Evolutionary conservation across 192 early-diverging fungal species (phyloP), one percentile per base, ranked within the genome.

Genomic region (Gamsiella multidivaricata): DNA sequence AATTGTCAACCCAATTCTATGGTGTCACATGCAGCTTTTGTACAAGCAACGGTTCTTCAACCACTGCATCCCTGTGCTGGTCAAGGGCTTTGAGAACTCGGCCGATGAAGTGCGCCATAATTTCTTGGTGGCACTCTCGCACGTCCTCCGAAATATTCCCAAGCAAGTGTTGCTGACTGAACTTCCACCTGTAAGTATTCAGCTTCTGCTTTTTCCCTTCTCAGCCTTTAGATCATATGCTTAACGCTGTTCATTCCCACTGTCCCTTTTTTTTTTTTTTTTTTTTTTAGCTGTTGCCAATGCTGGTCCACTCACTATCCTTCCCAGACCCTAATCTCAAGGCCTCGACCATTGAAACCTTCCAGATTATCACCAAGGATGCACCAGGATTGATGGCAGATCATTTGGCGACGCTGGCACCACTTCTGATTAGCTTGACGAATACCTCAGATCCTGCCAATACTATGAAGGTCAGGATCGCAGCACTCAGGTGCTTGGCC

Each of bases 41-140:
- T 91, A 91, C 69, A 93, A 94, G 76, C 96, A 97, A 72, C 82
- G 91, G 25, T 92, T 97, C 63, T 97, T 94, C 69, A 87, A 90
- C 34, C 87, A 87, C 37, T 92, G 90, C 54, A 72, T 97, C 14
- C 94, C 91, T 18, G 83, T 83, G 34, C 79, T 95, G 22, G 87
- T 92, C 1, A 22, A 80, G 2, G 81, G 87, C 1, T 93, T 92
- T 66, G 79, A 82, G 37, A 54, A 41, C 31, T 81, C 82, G 1
- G 34, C 65, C 0, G 59, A 82, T 45, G 86, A 68, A n/a, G 76
- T 87, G 23, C 94, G 92, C 56, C 83, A 88, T 42, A 84, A 90
- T 63, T 90, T 94, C 63, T 81, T 98, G 28, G 80, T 95, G 22
- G 93, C 91, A 28, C 84, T 98, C 59, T 95, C 95, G 1, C 87